Conservation (phyloP, 257 asterid species). For the Scutellaria minor region DNA sequence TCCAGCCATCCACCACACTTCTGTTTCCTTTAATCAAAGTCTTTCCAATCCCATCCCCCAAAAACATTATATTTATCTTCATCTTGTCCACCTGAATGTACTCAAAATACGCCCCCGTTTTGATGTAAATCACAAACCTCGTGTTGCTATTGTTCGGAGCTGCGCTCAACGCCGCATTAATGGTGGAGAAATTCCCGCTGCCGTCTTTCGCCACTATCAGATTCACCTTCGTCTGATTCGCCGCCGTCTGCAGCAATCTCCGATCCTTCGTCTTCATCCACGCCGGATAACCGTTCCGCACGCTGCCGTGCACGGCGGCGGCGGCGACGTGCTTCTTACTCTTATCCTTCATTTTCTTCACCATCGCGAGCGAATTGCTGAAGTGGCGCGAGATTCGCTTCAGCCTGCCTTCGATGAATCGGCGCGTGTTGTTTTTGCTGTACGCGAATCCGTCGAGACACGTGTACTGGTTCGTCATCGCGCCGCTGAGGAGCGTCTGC, state of each 20-base stretch:
- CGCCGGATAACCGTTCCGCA: slow-evolving; percentile 57
- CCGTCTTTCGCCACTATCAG: slow-evolving; percentile 83
- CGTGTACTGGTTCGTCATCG: slow-evolving; percentile 91
- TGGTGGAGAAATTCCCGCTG: slow-evolving; percentile 77
- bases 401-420: slow-evolving; percentile 54
- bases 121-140: slow-evolving; percentile 82
- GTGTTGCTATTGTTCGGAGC: slow-evolving; percentile 79
- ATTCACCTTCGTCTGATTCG: slow-evolving; percentile 44
- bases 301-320: slow-evolving; percentile 49
- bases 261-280: slow-evolving; percentile 75
- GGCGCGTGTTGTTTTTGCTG: slow-evolving; percentile 59
- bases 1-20: slow-evolving; percentile 92
- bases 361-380: slow-evolving; percentile 87
- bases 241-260: slow-evolving; percentile 58
- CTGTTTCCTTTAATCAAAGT: slow-evolving; percentile 86
- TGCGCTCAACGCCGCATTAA: slow-evolving; percentile 60
- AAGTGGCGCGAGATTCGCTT: slow-evolving; percentile 68
- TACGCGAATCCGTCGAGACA: slow-evolving; percentile 92
- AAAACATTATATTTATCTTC: slow-evolving; percentile 61
- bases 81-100: slow-evolving; percentile 65
- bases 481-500: slow-evolving; percentile 83
- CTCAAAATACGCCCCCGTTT: slow-evolving; percentile 88
- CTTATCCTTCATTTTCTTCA: slow-evolving; percentile 55
- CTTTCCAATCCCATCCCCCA: slow-evolving; percentile 95
- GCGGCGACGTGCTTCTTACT: slow-evolving; percentile 26